Evolutionary conservation across 192 early-diverging fungal species (phyloP).

Genomic region (Coemansia sp.): DNA sequence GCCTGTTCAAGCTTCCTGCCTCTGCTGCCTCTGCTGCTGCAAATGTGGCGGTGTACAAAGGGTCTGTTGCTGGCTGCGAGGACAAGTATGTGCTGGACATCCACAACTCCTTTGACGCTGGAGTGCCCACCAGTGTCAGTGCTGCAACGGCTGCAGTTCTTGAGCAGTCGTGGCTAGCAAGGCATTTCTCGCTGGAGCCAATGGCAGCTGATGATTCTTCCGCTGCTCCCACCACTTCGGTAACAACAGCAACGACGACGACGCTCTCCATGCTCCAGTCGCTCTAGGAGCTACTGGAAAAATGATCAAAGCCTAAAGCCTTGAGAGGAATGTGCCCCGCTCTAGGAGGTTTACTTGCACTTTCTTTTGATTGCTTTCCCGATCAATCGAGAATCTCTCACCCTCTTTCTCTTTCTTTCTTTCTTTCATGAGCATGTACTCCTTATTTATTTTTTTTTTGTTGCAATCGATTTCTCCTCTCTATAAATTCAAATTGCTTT

Average conservation of each 20-base stretch:
- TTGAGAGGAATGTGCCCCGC: background rate
- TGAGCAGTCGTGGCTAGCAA: conserved; percentile 44
- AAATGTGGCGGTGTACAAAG: conserved; percentile 44
- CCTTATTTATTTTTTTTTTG: too few relatives aligned
- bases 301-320: too few relatives aligned
- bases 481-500: background rate
- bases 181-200: conserved; percentile 36
- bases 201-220: background rate
- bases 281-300: background rate
- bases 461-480: background rate
- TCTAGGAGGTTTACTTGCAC: background rate
- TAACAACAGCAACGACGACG: background rate
- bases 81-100: conserved; percentile 34
- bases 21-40: background rate
- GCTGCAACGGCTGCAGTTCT: conserved; percentile 50
- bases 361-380: background rate
- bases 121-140: conserved; percentile 34
- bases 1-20: conserved; percentile 43
- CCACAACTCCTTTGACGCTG: conserved; percentile 39
- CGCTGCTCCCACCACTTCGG: background rate
- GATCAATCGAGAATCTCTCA: background rate
- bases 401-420: background rate
- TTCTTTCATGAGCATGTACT: background rate
- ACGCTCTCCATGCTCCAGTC: background rate
- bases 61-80: conserved; percentile 43